phyloP scores from a whole-genome alignment of 768 basidiomycete genomes.

The Termitomyces sp. region DNA sequence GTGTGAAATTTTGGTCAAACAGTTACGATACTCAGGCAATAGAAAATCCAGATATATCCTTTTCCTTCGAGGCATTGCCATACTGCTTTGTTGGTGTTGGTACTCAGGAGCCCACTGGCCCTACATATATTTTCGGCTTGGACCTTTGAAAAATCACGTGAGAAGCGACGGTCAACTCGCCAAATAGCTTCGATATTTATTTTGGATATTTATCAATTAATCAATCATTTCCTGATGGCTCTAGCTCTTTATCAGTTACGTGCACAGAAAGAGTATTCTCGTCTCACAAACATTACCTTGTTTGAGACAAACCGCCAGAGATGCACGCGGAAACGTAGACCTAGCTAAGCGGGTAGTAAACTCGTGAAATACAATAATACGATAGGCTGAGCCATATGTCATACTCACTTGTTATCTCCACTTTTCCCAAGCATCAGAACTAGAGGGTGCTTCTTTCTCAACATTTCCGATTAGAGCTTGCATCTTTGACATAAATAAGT shows the following conservation, averaged over 20 bases:
- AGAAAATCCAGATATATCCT: background rate
- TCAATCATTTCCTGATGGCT: background rate
- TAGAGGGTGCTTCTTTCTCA: background rate
- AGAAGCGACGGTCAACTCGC: background rate
- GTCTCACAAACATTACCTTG: background rate
- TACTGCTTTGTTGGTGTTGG: background rate
- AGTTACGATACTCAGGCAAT: background rate
- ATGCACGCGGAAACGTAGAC: background rate
- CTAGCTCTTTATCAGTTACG: background rate
- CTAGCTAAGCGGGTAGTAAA: background rate
- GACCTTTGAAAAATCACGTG: background rate
- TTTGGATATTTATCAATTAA: background rate
- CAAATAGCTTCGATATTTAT: background rate
- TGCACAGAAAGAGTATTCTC: background rate
- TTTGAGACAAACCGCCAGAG: background rate
- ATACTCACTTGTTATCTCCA: background rate
- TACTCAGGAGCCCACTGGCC: background rate
- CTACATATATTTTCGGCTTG: background rate
- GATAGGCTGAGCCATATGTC: background rate
- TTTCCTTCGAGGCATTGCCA: background rate
- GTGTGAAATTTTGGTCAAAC: background rate
- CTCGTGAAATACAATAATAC: background rate
- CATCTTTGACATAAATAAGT: background rate
- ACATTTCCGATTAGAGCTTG: background rate
- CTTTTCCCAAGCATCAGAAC: background rate